phyloP scores from a whole-genome alignment of 805 yeast genomes.

The Hanseniaspora mollemarum region DNA sequence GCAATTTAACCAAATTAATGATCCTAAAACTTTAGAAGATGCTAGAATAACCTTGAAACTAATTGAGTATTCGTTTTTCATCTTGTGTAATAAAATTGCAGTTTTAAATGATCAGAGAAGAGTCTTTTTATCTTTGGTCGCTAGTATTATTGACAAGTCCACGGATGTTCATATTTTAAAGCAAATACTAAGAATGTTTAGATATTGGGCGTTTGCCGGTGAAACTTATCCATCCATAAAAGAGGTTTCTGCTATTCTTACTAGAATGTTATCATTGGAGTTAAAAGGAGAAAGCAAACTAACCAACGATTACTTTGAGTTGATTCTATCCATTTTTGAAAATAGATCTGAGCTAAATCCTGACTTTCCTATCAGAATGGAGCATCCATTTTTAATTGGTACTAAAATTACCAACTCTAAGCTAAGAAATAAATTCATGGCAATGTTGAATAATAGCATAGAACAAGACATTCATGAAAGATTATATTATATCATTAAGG shows the following conservation, averaged over 20 bases:
- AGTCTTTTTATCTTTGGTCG: slow-evolving; percentile 70
- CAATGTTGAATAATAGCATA: slow-evolving; percentile 62
- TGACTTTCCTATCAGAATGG: slow-evolving; percentile 88
- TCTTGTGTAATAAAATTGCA: slow-evolving; percentile 71
- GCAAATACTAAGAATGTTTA: slow-evolving; percentile 64
- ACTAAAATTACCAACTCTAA: slow-evolving; percentile 69
- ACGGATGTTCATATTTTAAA: slow-evolving; percentile 62
- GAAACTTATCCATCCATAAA: slow-evolving; percentile 88
- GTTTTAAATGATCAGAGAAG: slow-evolving; percentile 89
- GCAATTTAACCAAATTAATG: slow-evolving; percentile 38
- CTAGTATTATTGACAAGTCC: slow-evolving; percentile 82
- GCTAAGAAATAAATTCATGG: slow-evolving; percentile 67
- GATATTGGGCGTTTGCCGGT: slow-evolving; percentile 80
- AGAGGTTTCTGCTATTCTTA: slow-evolving; percentile 86
- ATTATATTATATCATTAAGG: slow-evolving; percentile 74
- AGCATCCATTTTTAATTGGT: slow-evolving; percentile 90
- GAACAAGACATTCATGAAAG: slow-evolving; percentile 71
- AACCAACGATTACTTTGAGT: slow-evolving; percentile 69
- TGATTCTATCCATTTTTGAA: slow-evolving; percentile 77
- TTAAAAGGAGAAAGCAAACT: slow-evolving; percentile 70
- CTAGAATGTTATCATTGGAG: slow-evolving; percentile 90
- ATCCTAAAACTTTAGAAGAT: slow-evolving; percentile 45
- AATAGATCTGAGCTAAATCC: slow-evolving; percentile 66
- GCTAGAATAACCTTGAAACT: slow-evolving; percentile 68
- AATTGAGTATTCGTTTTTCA: slow-evolving; percentile 61